Evolutionary conservation across 768 basidiomycete species (phyloP).

Genomic region (Naganishia randhawae): DNA sequence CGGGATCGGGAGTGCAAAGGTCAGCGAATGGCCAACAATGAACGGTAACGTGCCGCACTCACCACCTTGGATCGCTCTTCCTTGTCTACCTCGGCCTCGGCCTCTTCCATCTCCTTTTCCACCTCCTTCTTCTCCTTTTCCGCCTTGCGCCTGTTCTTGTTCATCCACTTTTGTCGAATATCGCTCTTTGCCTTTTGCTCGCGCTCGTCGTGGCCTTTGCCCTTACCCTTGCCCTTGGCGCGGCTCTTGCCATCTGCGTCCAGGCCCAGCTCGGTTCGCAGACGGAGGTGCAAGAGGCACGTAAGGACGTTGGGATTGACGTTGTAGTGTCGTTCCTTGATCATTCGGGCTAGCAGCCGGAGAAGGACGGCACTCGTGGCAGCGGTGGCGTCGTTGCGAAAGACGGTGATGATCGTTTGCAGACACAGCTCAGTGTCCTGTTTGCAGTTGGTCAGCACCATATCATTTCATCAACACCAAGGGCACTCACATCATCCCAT

Average conservation of each 20-base stretch:
- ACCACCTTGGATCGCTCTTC: conserved; percentile 81
- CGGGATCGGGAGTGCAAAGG: not conserved
- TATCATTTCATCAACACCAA: too few relatives aligned
- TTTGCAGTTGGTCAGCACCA: conserved; percentile 17
- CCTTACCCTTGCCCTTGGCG: conserved; percentile 39
- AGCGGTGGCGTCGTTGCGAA: conserved; percentile 76
- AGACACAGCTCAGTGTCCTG: conserved; percentile 84
- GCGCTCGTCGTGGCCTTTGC: conserved; percentile 59
- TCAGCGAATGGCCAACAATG: not conserved
- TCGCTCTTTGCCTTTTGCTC: conserved; percentile 51
- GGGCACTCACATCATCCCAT: conserved; percentile 81
- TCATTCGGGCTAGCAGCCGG: conserved; percentile 86
- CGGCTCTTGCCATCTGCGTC: conserved; percentile 60
- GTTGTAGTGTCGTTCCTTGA: conserved; percentile 85
- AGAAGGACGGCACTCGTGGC: conserved; percentile 79
- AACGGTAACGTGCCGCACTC: conserved; percentile 49
- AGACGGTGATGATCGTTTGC: conserved; percentile 72
- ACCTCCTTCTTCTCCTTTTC: conserved; percentile 86
- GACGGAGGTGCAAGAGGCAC: conserved; percentile 75
- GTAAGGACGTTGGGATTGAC: conserved; percentile 84
- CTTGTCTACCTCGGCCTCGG: conserved; percentile 86
- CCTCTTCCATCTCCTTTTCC: conserved; percentile 85
- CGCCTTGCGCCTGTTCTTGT: conserved; percentile 83
- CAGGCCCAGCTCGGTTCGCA: conserved; percentile 73
- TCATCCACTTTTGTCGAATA: conserved; percentile 64